These are phyloP conservation scores for Pyrenochaeta sp. DNA, from an alignment of 2,329 filamentous ascomycete genomes.

Conservation along the genomic window DNA sequence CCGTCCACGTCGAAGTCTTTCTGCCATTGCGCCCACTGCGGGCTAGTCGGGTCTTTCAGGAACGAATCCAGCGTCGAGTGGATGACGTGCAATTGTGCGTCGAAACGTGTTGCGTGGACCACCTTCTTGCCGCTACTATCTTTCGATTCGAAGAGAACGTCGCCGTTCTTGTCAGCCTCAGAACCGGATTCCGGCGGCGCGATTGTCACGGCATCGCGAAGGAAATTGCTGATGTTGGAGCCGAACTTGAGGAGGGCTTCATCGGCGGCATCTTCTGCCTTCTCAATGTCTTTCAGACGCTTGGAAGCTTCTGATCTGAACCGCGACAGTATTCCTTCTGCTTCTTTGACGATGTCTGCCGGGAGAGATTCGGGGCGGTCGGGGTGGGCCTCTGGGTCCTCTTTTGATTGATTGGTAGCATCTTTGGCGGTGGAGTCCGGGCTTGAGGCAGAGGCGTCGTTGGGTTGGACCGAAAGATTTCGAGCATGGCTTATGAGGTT, in stretches of 20 bases:
- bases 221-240: slow-evolving; percentile 84
- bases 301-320: slow-evolving; percentile 80
- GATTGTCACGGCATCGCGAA: slow-evolving; percentile 89
- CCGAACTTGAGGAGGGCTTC: slow-evolving; percentile 94
- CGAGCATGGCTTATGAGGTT: slow-evolving; percentile 78
- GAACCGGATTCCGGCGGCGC: slow-evolving; percentile 69
- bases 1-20: slow-evolving; percentile 78
- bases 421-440: slow-evolving; percentile 22
- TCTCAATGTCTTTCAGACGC: slow-evolving; percentile 85
- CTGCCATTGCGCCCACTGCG: slow-evolving; percentile 77
- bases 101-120: slow-evolving; percentile 92
- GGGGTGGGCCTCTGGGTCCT: slow-evolving; percentile 40
- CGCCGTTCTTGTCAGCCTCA: slow-evolving; percentile 52
- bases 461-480: slow-evolving; percentile 67
- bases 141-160: slow-evolving; percentile 91
- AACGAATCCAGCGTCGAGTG: slow-evolving; percentile 85
- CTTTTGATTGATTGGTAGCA: slow-evolving; percentile 12
- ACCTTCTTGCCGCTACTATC: slow-evolving; percentile 89
- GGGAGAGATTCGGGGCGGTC: slow-evolving; percentile 55
- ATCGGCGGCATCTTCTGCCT: slow-evolving; percentile 93
- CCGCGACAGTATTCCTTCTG: slow-evolving; percentile 74
- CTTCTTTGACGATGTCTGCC: slow-evolving; percentile 62
- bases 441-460: slow-evolving; percentile 27
- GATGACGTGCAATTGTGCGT: slow-evolving; percentile 94
- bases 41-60: slow-evolving; percentile 77